Conservation (phyloP, 495 filamentous ascomycete species). For the Penicillium riverlandense region DNA sequence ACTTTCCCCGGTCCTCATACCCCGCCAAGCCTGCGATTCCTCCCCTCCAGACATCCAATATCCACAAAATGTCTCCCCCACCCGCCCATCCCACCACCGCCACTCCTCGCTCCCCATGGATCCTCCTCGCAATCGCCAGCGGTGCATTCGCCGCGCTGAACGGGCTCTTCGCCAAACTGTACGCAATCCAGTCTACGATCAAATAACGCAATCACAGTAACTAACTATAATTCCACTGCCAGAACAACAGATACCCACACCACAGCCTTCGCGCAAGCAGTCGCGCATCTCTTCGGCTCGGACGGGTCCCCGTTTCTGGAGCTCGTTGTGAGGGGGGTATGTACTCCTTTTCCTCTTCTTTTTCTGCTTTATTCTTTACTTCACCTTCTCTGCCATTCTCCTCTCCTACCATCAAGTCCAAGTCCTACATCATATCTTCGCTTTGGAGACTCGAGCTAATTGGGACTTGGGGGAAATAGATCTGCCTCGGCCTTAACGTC, state of each 20-base stretch:
- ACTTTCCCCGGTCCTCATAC: no score
- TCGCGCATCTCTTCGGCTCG: constrained; percentile 53
- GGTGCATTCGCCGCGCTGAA: constrained; percentile 90
- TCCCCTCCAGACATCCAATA: no score
- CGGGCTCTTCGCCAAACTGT: constrained; percentile 95
- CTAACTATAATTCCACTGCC: neutral
- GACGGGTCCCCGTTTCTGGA: constrained; percentile 53
- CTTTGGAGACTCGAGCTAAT: no score
- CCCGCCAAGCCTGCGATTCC: no score
- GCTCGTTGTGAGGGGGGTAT: constrained; percentile 60
- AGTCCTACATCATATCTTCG: no score
- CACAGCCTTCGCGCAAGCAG: constrained; percentile 52
- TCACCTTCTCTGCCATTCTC: neutral
- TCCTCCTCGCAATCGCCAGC: constrained; percentile 73
- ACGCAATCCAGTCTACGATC: constrained; percentile 15
- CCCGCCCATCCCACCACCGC: neutral
- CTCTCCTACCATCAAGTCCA: no score
- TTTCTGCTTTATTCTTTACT: constrained; percentile 10
- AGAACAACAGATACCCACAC: constrained; percentile 86
- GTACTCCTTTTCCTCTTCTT: constrained; percentile 18
- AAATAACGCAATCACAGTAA: neutral
- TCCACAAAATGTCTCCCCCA: constrained; percentile 8
- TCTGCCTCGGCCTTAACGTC: constrained; percentile 83
- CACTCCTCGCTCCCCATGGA: constrained; percentile 47
- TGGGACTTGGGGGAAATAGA: constrained; percentile 30